These are phyloP conservation scores for Cynanchum wilfordii DNA, from an alignment of 257 asterid species.

Conservation along the genomic window DNA sequence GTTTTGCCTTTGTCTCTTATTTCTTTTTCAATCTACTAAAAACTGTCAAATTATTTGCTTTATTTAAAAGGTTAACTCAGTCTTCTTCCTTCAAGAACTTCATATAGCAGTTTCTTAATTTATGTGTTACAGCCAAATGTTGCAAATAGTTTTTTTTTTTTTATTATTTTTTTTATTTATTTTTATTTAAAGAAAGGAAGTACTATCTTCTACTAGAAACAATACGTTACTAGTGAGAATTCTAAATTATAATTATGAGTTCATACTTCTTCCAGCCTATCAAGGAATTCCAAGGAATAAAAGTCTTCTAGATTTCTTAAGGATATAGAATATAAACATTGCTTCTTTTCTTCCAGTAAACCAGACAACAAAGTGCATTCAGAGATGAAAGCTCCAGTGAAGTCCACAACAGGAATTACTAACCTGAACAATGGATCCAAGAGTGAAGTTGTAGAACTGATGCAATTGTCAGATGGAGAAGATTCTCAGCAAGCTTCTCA, in stretches of 20 bases:
- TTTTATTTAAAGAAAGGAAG: neutral
- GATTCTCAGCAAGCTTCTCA: conserved; percentile 36
- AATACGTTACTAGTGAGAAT: neutral
- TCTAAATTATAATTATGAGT: neutral
- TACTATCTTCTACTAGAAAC: neutral
- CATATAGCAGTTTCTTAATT: neutral
- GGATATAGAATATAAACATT: neutral
- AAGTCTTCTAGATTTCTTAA: neutral
- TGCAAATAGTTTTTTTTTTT: neutral
- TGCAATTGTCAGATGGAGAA: conserved; percentile 40
- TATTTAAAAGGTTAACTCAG: neutral
- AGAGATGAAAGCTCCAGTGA: conserved; percentile 31
- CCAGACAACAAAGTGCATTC: conserved; percentile 35
- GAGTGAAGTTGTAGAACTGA: conserved; percentile 42
- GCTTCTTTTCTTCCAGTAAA: conserved; percentile 46
- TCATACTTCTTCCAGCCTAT: neutral
- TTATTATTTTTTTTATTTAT: too few species aligned
- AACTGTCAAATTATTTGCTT: too few species aligned
- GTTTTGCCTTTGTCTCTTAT: neutral
- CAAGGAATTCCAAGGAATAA: neutral
- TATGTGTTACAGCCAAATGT: neutral
- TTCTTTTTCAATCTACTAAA: neutral
- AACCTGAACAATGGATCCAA: conserved; percentile 32
- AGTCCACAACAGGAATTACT: conserved; percentile 30
- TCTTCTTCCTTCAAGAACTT: neutral